Base-by-base conservation (phyloP, 2,329 filamentous ascomycete species). In the Diaporthe citrichinensis region DNA sequence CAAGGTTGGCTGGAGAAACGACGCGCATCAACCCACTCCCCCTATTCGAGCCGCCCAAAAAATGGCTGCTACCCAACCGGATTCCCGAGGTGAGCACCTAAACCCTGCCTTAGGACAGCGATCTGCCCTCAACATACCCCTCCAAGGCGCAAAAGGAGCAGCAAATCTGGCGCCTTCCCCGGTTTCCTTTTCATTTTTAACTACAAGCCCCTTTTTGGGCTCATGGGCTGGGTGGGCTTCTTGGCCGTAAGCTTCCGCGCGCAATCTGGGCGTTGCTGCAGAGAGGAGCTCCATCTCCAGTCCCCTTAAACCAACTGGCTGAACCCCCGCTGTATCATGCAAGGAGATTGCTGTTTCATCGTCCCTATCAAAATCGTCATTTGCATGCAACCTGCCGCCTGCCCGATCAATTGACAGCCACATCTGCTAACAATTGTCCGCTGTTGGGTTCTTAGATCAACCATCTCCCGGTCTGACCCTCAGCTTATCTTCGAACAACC, bases 401-500 rank as follows among this genome's bases (percentile, higher is more conserved):
- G 36, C 68, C 72, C 73, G 74, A 77, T 55, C 67, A 74, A 74
- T 77, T 73, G 74, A 79, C 80, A 71, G 79, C 78, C 71, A 75
- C 76, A 72, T 78, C 53, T 44, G 55, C 31, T 73, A 74, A 71
- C 62, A 23, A 68, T 72, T 78, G 74, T 79, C 79, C 80, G 81
- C 80, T 78, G 72, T 77, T 76, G 72, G 73, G 65, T 77, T 80
- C 80, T 83, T 83, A 86, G 85, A 84, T 80, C 84, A 84, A 79
- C 88, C 85, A 78, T 89, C 90, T 79, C 84, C 89, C 78, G 88
- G 88, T 79, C 87, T 93, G 82, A 87, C 90, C 73, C 86, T 93
- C 83, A 93, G 92, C 84, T 90, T 95, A 81, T 92, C 92, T 84
- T 95, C 94, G 83, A 95, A 95, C 89, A 96, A 96, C 83, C 94